Conservation (phyloP, 768 basidiomycete species). For the Xerocomus spinulosus region DNA sequence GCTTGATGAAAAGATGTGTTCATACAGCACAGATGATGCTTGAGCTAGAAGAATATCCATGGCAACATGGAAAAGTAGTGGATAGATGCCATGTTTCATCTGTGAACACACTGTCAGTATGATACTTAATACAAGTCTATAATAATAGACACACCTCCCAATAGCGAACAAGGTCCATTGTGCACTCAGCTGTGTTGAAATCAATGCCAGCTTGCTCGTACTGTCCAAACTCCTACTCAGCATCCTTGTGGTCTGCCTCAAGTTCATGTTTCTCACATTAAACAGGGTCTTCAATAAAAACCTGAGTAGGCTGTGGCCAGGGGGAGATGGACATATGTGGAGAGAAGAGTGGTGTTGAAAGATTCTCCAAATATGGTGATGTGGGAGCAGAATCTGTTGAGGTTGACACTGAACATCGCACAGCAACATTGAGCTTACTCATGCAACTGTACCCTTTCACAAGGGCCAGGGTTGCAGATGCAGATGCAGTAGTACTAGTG, state of each 20-base stretch:
- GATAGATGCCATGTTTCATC: slow-evolving; percentile 7
- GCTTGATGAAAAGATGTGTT: slow-evolving; percentile 19
- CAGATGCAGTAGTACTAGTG: background rate
- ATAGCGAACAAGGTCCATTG: background rate
- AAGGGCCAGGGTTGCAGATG: background rate
- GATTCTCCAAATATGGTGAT: background rate
- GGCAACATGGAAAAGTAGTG: slow-evolving; percentile 25
- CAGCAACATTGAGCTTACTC: background rate
- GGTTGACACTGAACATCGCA: background rate
- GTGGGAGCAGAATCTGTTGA: background rate
- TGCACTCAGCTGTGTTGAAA: background rate
- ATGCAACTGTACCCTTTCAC: background rate
- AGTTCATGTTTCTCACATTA: background rate
- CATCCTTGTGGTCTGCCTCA: background rate
- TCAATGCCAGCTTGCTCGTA: background rate
- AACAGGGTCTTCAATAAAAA: background rate
- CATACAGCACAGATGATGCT: slow-evolving; percentile 33
- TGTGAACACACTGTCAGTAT: background rate
- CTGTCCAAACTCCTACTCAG: background rate
- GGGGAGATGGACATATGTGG: background rate
- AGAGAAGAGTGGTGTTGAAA: background rate
- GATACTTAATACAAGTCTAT: background rate
- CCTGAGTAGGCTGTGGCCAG: background rate
- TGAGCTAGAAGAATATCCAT: slow-evolving; percentile 32
- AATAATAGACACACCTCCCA: background rate